These are phyloP conservation scores for Ogataea thermomethanolica DNA, from an alignment of 805 yeast species.

Conservation along the genomic window DNA sequence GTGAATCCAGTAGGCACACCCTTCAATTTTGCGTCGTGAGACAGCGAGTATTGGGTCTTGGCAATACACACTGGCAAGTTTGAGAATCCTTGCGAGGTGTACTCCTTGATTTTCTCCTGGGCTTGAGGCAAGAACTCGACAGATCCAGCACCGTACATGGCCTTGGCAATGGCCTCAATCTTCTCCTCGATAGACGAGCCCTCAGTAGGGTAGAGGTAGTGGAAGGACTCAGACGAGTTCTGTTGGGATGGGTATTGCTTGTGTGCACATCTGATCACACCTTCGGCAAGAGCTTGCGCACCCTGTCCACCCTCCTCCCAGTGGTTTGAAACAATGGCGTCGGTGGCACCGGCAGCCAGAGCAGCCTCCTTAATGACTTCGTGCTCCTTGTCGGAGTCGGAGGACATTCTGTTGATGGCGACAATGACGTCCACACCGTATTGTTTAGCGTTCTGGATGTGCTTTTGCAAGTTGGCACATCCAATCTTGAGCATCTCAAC, in stretches of 20 bases:
- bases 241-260: slow-evolving; percentile 36
- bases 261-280: slow-evolving; percentile 70
- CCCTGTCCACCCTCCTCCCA: slow-evolving; percentile 97
- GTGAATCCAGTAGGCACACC: slow-evolving; percentile 95
- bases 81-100: slow-evolving; percentile 83
- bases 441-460: slow-evolving; percentile 76
- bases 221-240: slow-evolving; percentile 42
- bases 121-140: slow-evolving; percentile 84
- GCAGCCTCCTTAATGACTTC: slow-evolving; percentile 78
- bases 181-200: slow-evolving; percentile 71
- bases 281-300: slow-evolving; percentile 77
- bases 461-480: slow-evolving; percentile 85
- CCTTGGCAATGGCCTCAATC: slow-evolving; percentile 70
- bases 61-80: slow-evolving; percentile 95
- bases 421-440: slow-evolving; percentile 93
- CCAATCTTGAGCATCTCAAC: slow-evolving; percentile 75
- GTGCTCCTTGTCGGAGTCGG: slow-evolving; percentile 80
- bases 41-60: slow-evolving; percentile 93
- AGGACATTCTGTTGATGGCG: slow-evolving; percentile 83
- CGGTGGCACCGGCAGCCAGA: slow-evolving; percentile 85
- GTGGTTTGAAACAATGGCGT: slow-evolving; percentile 87
- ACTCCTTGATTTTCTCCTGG: slow-evolving; percentile 71
- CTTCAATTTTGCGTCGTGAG: slow-evolving; percentile 89
- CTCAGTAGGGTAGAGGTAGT: slow-evolving; percentile 67
- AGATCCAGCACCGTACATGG: slow-evolving; percentile 90